Base-by-base conservation (phyloP, 2,329 filamentous ascomycete genomes). In the Epichloe brachyelytri region DNA sequence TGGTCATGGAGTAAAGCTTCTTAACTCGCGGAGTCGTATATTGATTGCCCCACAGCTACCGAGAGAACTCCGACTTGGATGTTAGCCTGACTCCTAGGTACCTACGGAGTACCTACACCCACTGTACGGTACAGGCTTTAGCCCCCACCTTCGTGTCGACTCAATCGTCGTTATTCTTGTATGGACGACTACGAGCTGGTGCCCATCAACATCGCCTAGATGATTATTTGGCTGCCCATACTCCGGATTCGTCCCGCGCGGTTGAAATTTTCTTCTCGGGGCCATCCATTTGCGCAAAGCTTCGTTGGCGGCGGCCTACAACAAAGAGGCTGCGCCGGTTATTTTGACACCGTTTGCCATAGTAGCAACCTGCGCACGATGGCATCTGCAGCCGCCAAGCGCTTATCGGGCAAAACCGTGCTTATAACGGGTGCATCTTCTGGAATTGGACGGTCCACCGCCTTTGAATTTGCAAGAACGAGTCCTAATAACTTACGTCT, bases 381-480 rank as follows among this genome's bases (percentile, higher is more conserved):
- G 74, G 63, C 71, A 37, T 69, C 76, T 39, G 81, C 85, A 63
- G 82, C 86, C 70, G 77, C 77, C 56, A 85, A 88, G 68, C 89
- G 91, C 72, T 86, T 98, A 54, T 78, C 85, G 62, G 89, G 89
- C 78, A 97, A 97, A 74, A 97, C 89, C 4, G 75, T 97, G 53
- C 70, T 97, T 52, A 79, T 98, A 56, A 97, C 93, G 5, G 93
- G 93, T 51, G 93, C 93, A 34, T 93, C 86, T 4, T 94, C 88
- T 19, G 93, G 93, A 55, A 97, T 98, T 68, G 93, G 93, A 22
- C 80, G 78, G 51, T 80, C 78, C 59, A 85, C 79, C 17, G 93
- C 91, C n/a, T 73, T 93, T 57, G 93, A 97, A 68, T 98, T 97
- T 63, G 93, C 93, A 26, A 82, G 88, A 52, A 91, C 90, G 2